These are phyloP conservation scores for Lasiodiplodia gonubiensis DNA, from an alignment of 2,329 filamentous ascomycete genomes.

Conservation along the genomic window DNA sequence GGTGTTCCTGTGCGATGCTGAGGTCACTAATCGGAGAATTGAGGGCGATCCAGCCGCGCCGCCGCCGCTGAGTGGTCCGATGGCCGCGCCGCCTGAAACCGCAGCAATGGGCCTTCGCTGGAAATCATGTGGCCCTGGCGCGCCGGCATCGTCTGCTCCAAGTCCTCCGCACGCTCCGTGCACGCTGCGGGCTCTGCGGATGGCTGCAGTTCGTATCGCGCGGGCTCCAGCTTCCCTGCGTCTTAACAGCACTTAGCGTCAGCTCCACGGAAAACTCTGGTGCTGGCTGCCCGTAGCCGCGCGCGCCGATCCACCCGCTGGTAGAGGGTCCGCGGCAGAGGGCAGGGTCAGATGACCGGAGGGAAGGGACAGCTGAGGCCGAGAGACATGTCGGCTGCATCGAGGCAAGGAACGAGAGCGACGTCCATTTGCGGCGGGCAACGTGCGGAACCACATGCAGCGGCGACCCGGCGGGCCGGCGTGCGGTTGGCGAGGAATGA, in stretches of 20 bases:
- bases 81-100: constrained; percentile 28
- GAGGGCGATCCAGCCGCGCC: constrained; percentile 28
- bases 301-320: constrained; percentile 2
- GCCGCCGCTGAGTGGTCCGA: constrained; percentile 26
- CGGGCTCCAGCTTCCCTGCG: constrained; percentile 26
- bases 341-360: constrained; percentile 25
- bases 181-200: constrained; percentile 25
- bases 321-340: constrained; percentile 11
- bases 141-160: constrained; percentile 9
- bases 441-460: constrained; percentile 29
- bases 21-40: constrained; percentile 31
- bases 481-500: constrained; percentile 19
- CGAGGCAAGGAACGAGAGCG: constrained; percentile 21
- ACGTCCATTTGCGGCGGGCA: constrained; percentile 23
- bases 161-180: constrained; percentile 18
- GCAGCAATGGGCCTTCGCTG: constrained; percentile 23
- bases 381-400: constrained; percentile 18
- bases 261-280: constrained; percentile 29
- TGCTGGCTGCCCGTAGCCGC: constrained; percentile 1
- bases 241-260: constrained; percentile 27
- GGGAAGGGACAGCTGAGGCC: constrained; percentile 15
- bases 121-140: constrained; percentile 27
- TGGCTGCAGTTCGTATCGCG: constrained; percentile 28
- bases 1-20: constrained; percentile 24
- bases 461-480: constrained; percentile 19